Evolutionary conservation across 805 yeast genomes (phyloP).

Genomic region (Debaryomyces maramus): DNA sequence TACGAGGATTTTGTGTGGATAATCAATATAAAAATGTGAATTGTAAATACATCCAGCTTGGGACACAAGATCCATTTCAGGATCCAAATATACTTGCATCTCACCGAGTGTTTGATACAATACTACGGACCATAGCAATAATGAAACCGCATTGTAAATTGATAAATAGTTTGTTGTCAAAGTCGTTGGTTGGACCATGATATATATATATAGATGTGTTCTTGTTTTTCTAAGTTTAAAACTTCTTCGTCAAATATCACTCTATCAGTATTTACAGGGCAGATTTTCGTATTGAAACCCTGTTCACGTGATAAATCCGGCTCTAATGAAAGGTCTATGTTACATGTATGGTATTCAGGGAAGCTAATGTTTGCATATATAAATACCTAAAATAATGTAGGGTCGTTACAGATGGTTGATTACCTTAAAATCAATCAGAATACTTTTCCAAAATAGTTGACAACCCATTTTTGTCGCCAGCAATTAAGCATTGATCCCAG

Average conservation of each 20-base stretch:
- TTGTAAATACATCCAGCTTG: constrained; percentile 9
- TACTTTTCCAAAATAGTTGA: constrained; percentile 31
- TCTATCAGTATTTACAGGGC: constrained; percentile 28
- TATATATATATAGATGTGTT: too few species aligned
- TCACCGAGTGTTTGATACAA: constrained; percentile 13
- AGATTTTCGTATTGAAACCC: too few species aligned
- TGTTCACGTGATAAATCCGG: too few species aligned
- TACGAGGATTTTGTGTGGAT: constrained; percentile 31
- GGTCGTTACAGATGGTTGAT: too few species aligned
- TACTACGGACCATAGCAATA: constrained; percentile 18
- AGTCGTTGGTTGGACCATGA: neutral
- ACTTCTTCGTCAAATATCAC: constrained; percentile 36
- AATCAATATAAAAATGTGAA: constrained; percentile 10
- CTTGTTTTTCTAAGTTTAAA: constrained; percentile 30
- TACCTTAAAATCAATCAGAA: too few species aligned
- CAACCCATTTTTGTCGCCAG: constrained; percentile 36
- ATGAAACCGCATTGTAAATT: constrained; percentile 18
- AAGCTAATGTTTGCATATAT: too few species aligned
- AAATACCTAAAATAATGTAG: too few species aligned
- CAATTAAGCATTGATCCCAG: constrained; percentile 46
- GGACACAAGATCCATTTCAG: neutral
- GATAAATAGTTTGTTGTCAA: constrained; percentile 6
- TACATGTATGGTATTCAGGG: too few species aligned
- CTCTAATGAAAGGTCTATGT: too few species aligned
- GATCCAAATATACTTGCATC: constrained; percentile 6